Base-by-base conservation (phyloP, 2,329 filamentous ascomycete species). In the Scopulariopsis brevicaulis region DNA sequence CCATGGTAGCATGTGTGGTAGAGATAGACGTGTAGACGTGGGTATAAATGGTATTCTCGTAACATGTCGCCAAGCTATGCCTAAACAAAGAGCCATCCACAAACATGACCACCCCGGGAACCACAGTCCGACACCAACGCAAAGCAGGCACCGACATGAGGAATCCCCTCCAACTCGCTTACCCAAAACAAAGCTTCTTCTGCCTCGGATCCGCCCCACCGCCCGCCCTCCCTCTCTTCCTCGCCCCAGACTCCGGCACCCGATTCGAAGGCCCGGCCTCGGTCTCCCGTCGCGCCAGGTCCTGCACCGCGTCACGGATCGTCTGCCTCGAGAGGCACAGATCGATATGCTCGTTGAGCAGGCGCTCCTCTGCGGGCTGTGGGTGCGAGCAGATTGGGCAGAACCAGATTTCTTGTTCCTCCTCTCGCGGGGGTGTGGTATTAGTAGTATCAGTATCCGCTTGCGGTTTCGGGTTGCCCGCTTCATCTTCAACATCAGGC, bases 271-370 rank as follows among this genome's bases (percentile, higher is more conserved):
- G 1, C 66, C 53, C 55, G 66, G 72, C 63, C 7, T 73, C 69
- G 1, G 71, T 68, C 3, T 70, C 72, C 14, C 67, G 65, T 48
- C 71, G 52, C 54, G 55, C 59, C 8, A 59, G 66, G 59, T 78
- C 78, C 59, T 89, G 85, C 1, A 94, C 85, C 0, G 84, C 87
- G 65, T 96, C 90, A 53, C 86, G 86, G 64, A 99, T 97, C 0
- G 90, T 89, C 66, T 89, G 84, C 58, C 86, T 80, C 0, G 92
- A 96, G 1, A 99, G 79, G 69, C 94, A 99, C 10, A 88, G 81
- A 68, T 99, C 94, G 56, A 99, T 91, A 66, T 99, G 94, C 59
- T 87, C 83, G 64, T 99, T 99, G 72, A 97, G 96, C 0, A 73
- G 74, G 53, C 78, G 79, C 68, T 96, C 90, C 55, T 93, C 80